Percentiles rank a stretch among this genome's conserved stretches.
phyloP scores from a whole-genome alignment of 441 rosid species.

The Gossypium aridum region DNA sequence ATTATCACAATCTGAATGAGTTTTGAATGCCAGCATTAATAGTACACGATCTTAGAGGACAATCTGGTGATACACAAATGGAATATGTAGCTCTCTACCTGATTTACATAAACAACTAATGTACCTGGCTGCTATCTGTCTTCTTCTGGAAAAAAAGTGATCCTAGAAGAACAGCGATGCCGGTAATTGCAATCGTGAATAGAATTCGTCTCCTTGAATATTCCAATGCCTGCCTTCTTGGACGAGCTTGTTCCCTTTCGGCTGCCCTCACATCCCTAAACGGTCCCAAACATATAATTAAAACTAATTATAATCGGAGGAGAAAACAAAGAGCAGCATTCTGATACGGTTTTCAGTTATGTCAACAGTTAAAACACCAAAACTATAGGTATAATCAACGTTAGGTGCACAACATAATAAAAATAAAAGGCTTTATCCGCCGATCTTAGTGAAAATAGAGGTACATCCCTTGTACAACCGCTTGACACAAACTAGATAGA shows the following conservation, averaged over 20 bases:
- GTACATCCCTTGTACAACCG: background rate
- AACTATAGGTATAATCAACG: background rate
- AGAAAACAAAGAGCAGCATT: background rate
- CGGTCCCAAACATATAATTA: conserved; percentile 11
- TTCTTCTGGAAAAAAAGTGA: conserved; percentile 80
- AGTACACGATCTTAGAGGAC: conserved; percentile 7
- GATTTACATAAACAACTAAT: conserved; percentile 35
- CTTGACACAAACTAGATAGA: background rate
- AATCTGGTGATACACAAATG: conserved; percentile 21
- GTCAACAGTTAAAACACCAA: background rate
- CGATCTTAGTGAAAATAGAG: background rate
- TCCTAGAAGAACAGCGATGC: conserved; percentile 81
- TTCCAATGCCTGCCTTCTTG: conserved; percentile 48
- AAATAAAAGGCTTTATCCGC: background rate
- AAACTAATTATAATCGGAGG: background rate
- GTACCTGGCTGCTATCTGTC: conserved; percentile 36
- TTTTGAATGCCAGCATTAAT: conserved; percentile 10
- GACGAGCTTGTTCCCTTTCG: conserved; percentile 50
- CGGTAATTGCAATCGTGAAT: conserved; percentile 82
- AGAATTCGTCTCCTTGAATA: conserved; percentile 54
- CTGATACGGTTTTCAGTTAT: background rate
- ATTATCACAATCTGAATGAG: conserved; percentile 13
- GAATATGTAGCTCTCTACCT: conserved; percentile 17
- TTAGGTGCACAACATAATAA: background rate
- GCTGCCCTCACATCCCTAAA: conserved; percentile 53